Percentiles rank a stretch among this genome's conserved stretches.
Evolutionary conservation across 2,329 filamentous ascomycete species (phyloP).

Genomic region (Elsinoe arachidis): DNA sequence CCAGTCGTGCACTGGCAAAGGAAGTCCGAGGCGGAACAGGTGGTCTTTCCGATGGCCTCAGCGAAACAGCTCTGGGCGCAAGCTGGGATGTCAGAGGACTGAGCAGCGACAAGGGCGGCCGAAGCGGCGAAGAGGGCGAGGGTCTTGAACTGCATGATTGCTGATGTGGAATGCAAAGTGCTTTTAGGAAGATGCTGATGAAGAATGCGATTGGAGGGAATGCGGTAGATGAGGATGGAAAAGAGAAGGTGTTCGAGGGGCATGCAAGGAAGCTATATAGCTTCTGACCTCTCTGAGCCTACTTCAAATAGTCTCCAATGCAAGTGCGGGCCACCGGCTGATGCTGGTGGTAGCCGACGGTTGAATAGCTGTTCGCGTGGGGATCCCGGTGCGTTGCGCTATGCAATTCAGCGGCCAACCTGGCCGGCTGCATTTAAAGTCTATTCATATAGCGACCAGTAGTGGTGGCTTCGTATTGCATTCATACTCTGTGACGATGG

Average conservation of each 20-base stretch:
- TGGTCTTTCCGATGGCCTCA: conserved; percentile 38
- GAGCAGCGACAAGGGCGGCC: conserved; percentile 11
- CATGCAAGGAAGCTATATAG: conserved; percentile 1
- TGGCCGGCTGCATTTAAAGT: neutral
- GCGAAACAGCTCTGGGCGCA: conserved; percentile 37
- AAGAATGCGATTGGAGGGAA: neutral
- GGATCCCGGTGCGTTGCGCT: neutral
- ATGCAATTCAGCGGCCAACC: conserved; percentile 3
- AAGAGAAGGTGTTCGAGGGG: neutral
- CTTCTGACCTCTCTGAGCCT: neutral
- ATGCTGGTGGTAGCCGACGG: conserved; percentile 2
- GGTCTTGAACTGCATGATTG: conserved; percentile 12
- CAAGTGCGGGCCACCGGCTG: neutral
- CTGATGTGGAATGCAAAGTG: neutral
- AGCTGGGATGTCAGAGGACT: conserved; percentile 14
- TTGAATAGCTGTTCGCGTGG: conserved; percentile 9
- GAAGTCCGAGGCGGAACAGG: conserved; percentile 40
- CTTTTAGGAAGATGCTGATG: neutral
- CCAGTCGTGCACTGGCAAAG: conserved; percentile 45
- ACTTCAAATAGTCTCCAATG: neutral
- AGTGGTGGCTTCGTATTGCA: neutral
- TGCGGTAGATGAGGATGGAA: neutral
- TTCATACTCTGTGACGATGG: neutral
- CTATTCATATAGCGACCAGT: neutral
- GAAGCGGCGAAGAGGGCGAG: neutral